These are phyloP conservation scores for Picea abies DNA, from an alignment of 83 land plant genomes.

Conservation along the genomic window DNA sequence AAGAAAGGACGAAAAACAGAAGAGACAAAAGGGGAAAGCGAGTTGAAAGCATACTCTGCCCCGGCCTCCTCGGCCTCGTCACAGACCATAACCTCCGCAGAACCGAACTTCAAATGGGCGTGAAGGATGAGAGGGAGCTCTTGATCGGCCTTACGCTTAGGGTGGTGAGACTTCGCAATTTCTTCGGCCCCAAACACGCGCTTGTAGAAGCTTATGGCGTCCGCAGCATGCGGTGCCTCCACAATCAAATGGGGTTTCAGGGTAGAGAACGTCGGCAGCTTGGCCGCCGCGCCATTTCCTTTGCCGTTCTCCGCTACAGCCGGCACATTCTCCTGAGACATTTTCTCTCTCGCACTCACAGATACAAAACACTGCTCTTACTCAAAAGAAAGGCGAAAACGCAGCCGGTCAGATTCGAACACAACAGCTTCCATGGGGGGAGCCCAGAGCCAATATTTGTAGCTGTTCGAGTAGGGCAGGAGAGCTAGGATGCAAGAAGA, in stretches of 20 bases:
- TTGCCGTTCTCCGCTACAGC: constrained; percentile 17
- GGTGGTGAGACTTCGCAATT: constrained; percentile 37
- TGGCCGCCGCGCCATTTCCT: not conserved
- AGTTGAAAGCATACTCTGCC: constrained; percentile 22
- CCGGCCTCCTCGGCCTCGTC: constrained; percentile 56
- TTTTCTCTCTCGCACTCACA: not conserved
- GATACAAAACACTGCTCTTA: not conserved
- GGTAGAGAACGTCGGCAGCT: constrained; percentile 25
- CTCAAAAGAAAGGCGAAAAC: not conserved
- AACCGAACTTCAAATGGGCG: constrained; percentile 71
- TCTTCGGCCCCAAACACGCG: constrained; percentile 86
- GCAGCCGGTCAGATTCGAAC: not conserved
- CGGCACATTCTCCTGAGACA: not conserved
- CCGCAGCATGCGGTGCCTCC: constrained; percentile 59
- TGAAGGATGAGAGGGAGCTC: constrained; percentile 70
- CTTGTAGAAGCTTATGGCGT: constrained; percentile 86
- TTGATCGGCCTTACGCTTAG: constrained; percentile 86
- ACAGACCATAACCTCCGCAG: constrained; percentile 52
- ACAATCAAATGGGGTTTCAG: constrained; percentile 72
- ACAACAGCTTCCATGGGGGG: not conserved
- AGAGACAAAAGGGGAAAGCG: not conserved
- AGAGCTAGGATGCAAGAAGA: too few relatives aligned
- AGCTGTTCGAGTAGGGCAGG: not conserved
- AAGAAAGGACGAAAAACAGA: too few relatives aligned
- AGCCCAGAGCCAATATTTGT: not conserved